These are phyloP conservation scores for Boletus reticulatus DNA, from an alignment of 768 basidiomycete species.

Conservation along the genomic window DNA sequence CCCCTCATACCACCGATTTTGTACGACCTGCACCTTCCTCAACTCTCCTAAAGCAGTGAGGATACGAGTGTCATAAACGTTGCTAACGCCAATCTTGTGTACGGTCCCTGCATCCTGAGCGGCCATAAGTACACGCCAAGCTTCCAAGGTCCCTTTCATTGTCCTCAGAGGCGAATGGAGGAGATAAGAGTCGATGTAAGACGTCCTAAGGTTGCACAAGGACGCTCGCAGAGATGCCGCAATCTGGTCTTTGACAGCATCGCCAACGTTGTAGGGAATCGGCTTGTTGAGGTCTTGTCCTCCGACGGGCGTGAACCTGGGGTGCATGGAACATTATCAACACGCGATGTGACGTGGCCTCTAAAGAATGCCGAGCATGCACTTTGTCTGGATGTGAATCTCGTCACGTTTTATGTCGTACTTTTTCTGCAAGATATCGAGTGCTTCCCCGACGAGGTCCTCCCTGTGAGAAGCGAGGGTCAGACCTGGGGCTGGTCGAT, in stretches of 20 bases:
- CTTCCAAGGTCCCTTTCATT: constrained; percentile 58
- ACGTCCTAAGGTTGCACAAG: constrained; percentile 64
- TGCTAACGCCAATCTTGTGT: constrained; percentile 70
- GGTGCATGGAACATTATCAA: neutral
- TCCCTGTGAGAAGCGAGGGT: constrained; percentile 45
- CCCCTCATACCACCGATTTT: constrained; percentile 83
- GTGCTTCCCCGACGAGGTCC: constrained; percentile 76
- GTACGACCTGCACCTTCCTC: constrained; percentile 69
- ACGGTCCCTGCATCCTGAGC: constrained; percentile 68
- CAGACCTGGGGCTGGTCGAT: neutral
- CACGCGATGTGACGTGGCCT: neutral
- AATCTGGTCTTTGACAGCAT: constrained; percentile 58
- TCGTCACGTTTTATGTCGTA: constrained; percentile 67
- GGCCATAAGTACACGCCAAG: constrained; percentile 60
- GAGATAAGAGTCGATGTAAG: constrained; percentile 75
- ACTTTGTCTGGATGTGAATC: constrained; percentile 83
- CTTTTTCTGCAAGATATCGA: constrained; percentile 51
- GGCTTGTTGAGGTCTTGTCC: constrained; percentile 73
- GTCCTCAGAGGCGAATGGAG: constrained; percentile 74
- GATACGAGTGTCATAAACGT: constrained; percentile 62
- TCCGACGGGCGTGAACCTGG: constrained; percentile 67
- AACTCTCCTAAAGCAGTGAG: constrained; percentile 52
- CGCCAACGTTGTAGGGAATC: constrained; percentile 65
- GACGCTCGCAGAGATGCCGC: constrained; percentile 59
- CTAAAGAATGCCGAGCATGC: constrained; percentile 5